A percentile compares a stretch with the other conserved stretches of the same genome.
Evolutionary conservation across 805 yeast genomes (phyloP).

Genomic region (Starmerella vaccinii): DNA sequence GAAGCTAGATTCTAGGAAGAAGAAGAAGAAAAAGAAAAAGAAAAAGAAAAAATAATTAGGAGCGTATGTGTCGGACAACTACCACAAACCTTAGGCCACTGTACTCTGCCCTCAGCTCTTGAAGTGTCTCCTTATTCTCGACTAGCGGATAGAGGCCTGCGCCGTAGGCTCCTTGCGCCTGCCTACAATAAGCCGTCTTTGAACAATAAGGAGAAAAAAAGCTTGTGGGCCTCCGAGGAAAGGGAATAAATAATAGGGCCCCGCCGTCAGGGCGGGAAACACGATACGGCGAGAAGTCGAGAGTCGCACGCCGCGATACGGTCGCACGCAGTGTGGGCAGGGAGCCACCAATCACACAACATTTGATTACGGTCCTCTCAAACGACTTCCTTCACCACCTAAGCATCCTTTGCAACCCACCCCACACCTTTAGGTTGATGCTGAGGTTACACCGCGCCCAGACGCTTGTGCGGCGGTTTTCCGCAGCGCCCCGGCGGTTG

Average conservation of each 20-base stretch:
- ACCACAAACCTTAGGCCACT: not conserved
- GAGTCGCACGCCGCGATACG: not conserved
- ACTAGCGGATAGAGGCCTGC: slow-evolving; percentile 25
- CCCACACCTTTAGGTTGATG: slow-evolving; percentile 8
- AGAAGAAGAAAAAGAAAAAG: too few species aligned
- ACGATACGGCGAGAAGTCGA: not conserved
- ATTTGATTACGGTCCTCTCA: slow-evolving; percentile 5
- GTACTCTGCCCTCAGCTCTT: not conserved
- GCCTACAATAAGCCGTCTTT: slow-evolving; percentile 26
- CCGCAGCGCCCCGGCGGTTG: slow-evolving; percentile 30
- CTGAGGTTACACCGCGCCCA: slow-evolving; percentile 15
- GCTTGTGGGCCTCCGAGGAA: not conserved
- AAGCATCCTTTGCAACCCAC: not conserved
- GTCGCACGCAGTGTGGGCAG: not conserved
- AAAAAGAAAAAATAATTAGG: too few species aligned
- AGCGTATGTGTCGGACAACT: not conserved
- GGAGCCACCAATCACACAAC: slow-evolving; percentile 8
- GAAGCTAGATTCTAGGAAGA: too few species aligned
- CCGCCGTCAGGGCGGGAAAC: too few species aligned
- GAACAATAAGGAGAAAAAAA: slow-evolving; percentile 18
- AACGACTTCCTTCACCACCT: not conserved
- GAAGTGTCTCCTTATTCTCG: slow-evolving; percentile 17
- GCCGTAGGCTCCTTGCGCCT: slow-evolving; percentile 15
- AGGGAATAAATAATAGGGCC: not conserved
- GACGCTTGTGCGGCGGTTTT: slow-evolving; percentile 27